These are phyloP conservation scores for Ophiostoma perfectum DNA, from an alignment of 2,329 filamentous ascomycete genomes.

Conservation along the genomic window DNA sequence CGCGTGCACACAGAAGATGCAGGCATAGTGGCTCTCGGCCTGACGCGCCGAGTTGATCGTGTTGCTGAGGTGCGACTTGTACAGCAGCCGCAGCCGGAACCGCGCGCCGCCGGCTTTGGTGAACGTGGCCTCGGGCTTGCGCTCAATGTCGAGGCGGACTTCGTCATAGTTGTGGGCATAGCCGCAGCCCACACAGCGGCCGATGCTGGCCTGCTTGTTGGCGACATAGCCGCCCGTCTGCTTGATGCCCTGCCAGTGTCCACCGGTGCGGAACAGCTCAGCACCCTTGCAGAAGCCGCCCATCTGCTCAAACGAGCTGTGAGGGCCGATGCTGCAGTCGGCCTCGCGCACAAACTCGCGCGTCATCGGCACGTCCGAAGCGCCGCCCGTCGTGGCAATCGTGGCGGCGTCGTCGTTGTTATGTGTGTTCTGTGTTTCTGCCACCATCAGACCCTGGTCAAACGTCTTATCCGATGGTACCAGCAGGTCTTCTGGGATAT, in stretches of 20 bases:
- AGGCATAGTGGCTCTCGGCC: constrained; percentile 36
- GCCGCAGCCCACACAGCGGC: constrained; percentile 30
- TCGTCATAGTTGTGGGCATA: constrained; percentile 33
- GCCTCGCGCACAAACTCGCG: constrained; percentile 26
- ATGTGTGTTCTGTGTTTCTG: background rate
- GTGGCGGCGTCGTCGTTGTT: constrained; percentile 13
- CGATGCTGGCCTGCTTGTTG: constrained; percentile 28
- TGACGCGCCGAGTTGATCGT: constrained; percentile 28
- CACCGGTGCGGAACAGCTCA: constrained; percentile 34
- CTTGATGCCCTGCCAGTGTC: constrained; percentile 36
- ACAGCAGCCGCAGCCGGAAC: constrained; percentile 40
- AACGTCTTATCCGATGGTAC: constrained; percentile 3
- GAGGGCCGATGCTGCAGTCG: constrained; percentile 34
- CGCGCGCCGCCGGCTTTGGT: constrained; percentile 32
- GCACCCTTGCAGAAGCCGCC: constrained; percentile 39
- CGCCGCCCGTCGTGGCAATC: background rate
- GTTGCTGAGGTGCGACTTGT: constrained; percentile 40
- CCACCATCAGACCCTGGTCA: constrained; percentile 23
- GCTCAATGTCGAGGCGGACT: constrained; percentile 32
- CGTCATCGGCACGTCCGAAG: constrained; percentile 21
- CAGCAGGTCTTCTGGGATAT: background rate
- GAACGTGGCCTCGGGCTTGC: constrained; percentile 34
- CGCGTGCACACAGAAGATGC: constrained; percentile 37
- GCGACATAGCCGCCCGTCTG: constrained; percentile 30
- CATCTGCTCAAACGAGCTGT: constrained; percentile 35